Evolutionary conservation across 768 basidiomycete genomes (phyloP).

Genomic region (Infundibulicybe gibba): DNA sequence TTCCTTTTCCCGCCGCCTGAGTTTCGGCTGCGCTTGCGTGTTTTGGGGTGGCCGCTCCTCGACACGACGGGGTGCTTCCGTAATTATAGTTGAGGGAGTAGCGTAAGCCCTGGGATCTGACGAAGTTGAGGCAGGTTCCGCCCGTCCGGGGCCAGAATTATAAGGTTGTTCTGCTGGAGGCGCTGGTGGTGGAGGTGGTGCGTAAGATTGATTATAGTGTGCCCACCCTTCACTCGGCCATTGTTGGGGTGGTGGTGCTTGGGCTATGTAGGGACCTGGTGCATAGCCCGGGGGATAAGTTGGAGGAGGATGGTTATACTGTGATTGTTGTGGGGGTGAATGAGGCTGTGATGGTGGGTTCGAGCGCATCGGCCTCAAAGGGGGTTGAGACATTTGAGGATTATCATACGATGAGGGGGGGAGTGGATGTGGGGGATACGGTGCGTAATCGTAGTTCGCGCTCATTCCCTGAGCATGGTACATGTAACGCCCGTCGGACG

Average conservation of each 20-base stretch:
- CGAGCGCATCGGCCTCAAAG: slow-evolving; percentile 1
- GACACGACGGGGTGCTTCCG: slow-evolving; percentile 1
- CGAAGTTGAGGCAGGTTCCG: slow-evolving; percentile 24
- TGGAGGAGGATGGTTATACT: slow-evolving; percentile 1
- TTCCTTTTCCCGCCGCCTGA: slow-evolving; percentile 5
- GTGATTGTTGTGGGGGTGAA: slow-evolving; percentile 3
- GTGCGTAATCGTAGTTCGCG: slow-evolving; percentile 47
- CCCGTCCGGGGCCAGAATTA: slow-evolving; percentile 23
- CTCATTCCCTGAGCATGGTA: slow-evolving; percentile 44
- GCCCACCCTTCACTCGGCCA: slow-evolving; percentile 39
- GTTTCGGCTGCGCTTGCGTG: not conserved
- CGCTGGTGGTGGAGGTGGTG: slow-evolving; percentile 25
- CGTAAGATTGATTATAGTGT: slow-evolving; percentile 26
- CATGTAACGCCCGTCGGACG: slow-evolving; percentile 52
- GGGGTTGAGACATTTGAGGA: slow-evolving; percentile 8
- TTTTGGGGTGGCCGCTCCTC: slow-evolving; percentile 5
- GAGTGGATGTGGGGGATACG: slow-evolving; percentile 23
- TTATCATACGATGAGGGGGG: slow-evolving; percentile 4
- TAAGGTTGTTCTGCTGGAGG: slow-evolving; percentile 23
- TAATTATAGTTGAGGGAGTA: slow-evolving; percentile 1
- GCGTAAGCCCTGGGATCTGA: slow-evolving; percentile 6
- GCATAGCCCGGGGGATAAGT: slow-evolving; percentile 12
- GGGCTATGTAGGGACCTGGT: slow-evolving; percentile 8
- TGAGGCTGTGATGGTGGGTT: slow-evolving; percentile 2
- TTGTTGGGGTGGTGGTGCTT: slow-evolving; percentile 27